Evolutionary conservation across 2,329 filamentous ascomycete genomes (phyloP).

Genomic region (Fusarium odoratissimum): DNA sequence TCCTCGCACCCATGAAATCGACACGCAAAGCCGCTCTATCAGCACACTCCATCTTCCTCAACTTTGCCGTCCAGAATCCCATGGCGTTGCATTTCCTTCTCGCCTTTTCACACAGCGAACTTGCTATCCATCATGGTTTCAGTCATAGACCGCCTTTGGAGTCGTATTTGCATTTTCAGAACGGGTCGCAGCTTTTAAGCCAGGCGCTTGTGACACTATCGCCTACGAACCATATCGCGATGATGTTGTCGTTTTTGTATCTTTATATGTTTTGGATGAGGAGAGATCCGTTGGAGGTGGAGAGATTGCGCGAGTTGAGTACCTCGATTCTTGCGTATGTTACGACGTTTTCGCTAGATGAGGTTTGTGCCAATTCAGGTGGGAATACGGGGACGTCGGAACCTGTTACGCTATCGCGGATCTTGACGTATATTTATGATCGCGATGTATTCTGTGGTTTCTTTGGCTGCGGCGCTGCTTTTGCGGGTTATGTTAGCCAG

Average conservation of each 20-base stretch:
- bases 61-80: slow-evolving; percentile 10
- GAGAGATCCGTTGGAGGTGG: background rate
- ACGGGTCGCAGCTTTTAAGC: background rate
- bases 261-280: slow-evolving; percentile 22
- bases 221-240: background rate
- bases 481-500: slow-evolving; percentile 1
- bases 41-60: slow-evolving; percentile 17
- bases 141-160: slow-evolving; percentile 5
- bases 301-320: background rate
- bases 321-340: slow-evolving; percentile 1
- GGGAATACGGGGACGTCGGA: background rate
- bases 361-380: background rate
- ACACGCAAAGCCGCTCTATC: slow-evolving; percentile 7
- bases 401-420: background rate
- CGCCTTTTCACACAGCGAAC: slow-evolving; percentile 3
- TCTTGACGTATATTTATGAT: slow-evolving; percentile 14
- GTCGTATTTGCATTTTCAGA: slow-evolving; percentile 5
- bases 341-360: slow-evolving; percentile 1
- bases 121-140: slow-evolving; percentile 3
- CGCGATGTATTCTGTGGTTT: slow-evolving; percentile 16
- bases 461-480: background rate
- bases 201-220: slow-evolving; percentile 1
- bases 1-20: slow-evolving; percentile 19
- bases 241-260: slow-evolving; percentile 20
- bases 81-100: slow-evolving; percentile 11